Percentiles rank a stretch among this genome's conserved stretches.
Evolutionary conservation across 768 basidiomycete species (phyloP).

Genomic region (Daedaleopsis nitida): DNA sequence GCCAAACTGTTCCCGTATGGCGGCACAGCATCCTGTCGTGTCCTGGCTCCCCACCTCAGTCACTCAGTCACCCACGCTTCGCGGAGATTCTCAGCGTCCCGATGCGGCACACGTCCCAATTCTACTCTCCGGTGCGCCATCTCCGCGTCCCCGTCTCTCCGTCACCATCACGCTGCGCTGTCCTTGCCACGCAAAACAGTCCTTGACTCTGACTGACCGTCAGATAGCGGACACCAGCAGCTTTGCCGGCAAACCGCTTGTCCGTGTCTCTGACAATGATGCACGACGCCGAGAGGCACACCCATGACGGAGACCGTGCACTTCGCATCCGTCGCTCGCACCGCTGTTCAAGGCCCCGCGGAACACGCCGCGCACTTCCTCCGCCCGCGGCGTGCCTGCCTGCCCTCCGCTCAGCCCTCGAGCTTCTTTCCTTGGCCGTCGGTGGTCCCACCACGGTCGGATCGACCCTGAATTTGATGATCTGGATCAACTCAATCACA

Average conservation of each 20-base stretch:
- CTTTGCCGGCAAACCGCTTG: too few species aligned
- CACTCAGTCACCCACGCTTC: not conserved
- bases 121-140: not conserved
- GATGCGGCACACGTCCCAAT: not conserved
- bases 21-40: too few species aligned
- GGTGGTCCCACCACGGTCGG: not conserved
- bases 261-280: too few species aligned
- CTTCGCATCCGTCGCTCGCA: too few species aligned
- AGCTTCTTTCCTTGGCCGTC: not conserved
- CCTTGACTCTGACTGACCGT: too few species aligned
- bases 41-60: not conserved
- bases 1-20: not conserved
- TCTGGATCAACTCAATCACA: slow-evolving; percentile 2
- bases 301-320: too few species aligned
- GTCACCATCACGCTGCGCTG: too few species aligned
- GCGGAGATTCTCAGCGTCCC: not conserved
- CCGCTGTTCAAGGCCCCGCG: too few species aligned
- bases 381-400: not conserved
- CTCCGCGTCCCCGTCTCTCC: not conserved
- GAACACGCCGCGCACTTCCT: not conserved
- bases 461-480: slow-evolving; percentile 17
- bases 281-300: too few species aligned
- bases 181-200: not conserved
- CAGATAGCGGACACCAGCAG: too few species aligned
- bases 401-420: too few species aligned